Evolutionary conservation across 2,329 filamentous ascomycete genomes (phyloP).

Genomic region (Polytolypa hystricis): DNA sequence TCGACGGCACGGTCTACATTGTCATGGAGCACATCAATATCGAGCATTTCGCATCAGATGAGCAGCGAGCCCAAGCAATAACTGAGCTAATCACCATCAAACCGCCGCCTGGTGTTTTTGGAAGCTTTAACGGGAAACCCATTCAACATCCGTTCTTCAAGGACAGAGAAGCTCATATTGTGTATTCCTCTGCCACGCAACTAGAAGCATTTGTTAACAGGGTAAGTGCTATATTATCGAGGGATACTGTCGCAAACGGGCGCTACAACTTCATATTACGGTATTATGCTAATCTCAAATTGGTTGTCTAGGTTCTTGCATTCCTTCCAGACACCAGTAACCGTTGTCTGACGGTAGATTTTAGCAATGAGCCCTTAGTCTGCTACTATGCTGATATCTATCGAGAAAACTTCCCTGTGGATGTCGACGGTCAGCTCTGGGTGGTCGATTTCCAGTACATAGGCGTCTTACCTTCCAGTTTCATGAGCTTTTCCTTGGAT

Average conservation of each 20-base stretch:
- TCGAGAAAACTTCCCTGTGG: constrained; percentile 6
- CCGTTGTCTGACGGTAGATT: constrained; percentile 3
- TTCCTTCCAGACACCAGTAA: constrained; percentile 1
- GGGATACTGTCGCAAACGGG: neutral
- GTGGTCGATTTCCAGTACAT: constrained; percentile 5
- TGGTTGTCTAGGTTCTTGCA: constrained; percentile 2
- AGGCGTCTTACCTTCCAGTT: constrained; percentile 3
- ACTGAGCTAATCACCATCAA: constrained; percentile 10
- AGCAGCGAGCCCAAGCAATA: constrained; percentile 9
- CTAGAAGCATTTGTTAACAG: constrained; percentile 3
- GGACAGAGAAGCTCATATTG: constrained; percentile 2
- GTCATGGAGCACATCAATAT: constrained; percentile 10
- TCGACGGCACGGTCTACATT: constrained; percentile 13
- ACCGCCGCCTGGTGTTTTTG: constrained; percentile 2
- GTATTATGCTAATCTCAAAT: neutral
- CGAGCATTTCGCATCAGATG: constrained; percentile 3
- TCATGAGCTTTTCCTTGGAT: constrained; percentile 4
- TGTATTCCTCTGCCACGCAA: constrained; percentile 1
- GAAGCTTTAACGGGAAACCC: constrained; percentile 7
- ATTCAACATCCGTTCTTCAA: constrained; percentile 12
- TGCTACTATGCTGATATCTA: constrained; percentile 5
- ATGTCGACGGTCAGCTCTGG: constrained; percentile 5
- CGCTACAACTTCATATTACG: neutral
- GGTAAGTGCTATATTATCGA: neutral
- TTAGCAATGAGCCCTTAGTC: constrained; percentile 2